Base-by-base conservation (phyloP, 2,329 filamentous ascomycete genomes). In the Ascochyta pisi region DNA sequence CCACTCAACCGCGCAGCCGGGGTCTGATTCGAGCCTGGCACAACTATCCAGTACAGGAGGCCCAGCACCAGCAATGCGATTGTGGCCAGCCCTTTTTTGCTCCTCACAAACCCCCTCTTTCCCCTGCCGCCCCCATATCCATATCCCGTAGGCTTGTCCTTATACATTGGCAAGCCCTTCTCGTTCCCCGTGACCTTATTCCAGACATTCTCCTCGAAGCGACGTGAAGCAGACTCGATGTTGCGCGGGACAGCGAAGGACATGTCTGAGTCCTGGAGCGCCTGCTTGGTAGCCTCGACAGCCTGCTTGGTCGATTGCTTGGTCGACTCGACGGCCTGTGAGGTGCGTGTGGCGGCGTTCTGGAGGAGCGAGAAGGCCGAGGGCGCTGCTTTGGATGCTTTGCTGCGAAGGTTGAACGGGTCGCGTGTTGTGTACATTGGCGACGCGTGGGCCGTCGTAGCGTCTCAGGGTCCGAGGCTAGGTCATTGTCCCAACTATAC, bases 111-210 rank as follows among this genome's bases (percentile, higher is more conserved):
- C 4, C 58, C 60, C 44, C 86, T 88, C 65, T 85, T 77, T 31
- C 82, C 81, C 59, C 82, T 81, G 79, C 15, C 85, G 85, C 31
- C 82, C 31, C 56, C 63, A 79, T 69, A 64, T 39, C 84, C 82
- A 67, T 90, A 88, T 46, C 83, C 83, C 73, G 91, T 95, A n/a
- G 95, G 95, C 76, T 99, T 99, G 79, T 99, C 95, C 78, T 99
- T 99, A 81, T 99, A 99, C 90, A 98, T 93, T 41, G 95, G 95
- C 60, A 99, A 80, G 54, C 86, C 75, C 77, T 84, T 81, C 43
- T 82, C 79, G 45, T 77, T 76, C 34, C 87, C 85, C 60, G 93
- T 87, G 57, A 92, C 70, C 51, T 71, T 76, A 19, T 63, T 67
- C 76, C 76, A 78, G 33, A 76, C 73, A 65, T 71, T 73, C 60